Base-by-base conservation (phyloP, 371 early-diverging fungal genomes). In the Haplosporangium sp. region DNA sequence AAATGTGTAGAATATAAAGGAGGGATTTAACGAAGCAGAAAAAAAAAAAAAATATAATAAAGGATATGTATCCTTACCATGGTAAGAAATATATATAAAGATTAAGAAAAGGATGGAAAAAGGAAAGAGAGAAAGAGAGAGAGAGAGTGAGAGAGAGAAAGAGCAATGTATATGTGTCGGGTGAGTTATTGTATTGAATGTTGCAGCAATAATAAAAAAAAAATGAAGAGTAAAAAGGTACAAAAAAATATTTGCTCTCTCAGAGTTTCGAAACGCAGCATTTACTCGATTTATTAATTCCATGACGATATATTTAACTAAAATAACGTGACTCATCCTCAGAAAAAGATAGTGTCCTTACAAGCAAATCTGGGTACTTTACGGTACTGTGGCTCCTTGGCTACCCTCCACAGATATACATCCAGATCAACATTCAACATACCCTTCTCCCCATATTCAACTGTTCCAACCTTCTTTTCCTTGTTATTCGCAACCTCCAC, bases 281-380 rank as follows among this genome's bases (percentile, higher is more conserved):
- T 44, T 34, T 71, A 52, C 71, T 8, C 34, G 20, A 2, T 42
- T 13, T 4, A 3, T 6, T 7, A 8, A 8, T 64, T 8, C 64
- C 6, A 55, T 64, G 64, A 64, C 64, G 39, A 13, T 10, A 58
- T 61, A n/a, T 7, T 27, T 27, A 27, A 27, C 27, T 27, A 27
- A 27, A 27, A 27, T 61, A n/a, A 20, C 44, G 8, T 61, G 39
- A 40, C 45, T 34, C 13, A n/a, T 59, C 11, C 48, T 76, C 65
- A 92, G 82, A 91, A 92, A 85, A 89, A 91, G 50, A 92, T 90
- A 0, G 94, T 92, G 53, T 89, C 87, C 53, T 88, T 88, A 69
- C 85, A 87, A 15, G 90, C 87, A 50, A 93, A 85, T 15, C 94
- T 88, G 42, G 82, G 86, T 4, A 91, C 71, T 39, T 86, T 86